A percentile compares a stretch with the other conserved stretches of the same genome.
These are phyloP conservation scores for Nitzschia sp. DNA, from an alignment of 108 stramenopile species.

Conservation along the genomic window DNA sequence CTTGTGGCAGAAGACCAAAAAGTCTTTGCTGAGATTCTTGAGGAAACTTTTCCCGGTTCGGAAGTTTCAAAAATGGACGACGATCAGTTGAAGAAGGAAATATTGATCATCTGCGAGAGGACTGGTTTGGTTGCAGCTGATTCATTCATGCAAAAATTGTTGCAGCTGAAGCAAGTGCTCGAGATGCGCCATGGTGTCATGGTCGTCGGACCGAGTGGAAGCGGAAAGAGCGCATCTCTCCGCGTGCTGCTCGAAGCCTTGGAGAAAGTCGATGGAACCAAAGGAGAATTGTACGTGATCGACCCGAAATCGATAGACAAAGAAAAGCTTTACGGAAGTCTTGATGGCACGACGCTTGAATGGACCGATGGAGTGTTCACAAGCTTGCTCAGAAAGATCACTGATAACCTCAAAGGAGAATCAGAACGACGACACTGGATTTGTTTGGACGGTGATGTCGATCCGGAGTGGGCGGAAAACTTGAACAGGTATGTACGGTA, in stretches of 20 bases:
- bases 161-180: constrained; percentile 94
- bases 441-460: constrained; percentile 97
- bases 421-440: constrained; percentile 92
- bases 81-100: constrained; percentile 59
- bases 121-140: constrained; percentile 61
- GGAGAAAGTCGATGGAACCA: constrained; percentile 82
- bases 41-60: constrained; percentile 91
- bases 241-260: constrained; percentile 77
- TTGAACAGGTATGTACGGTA: constrained; percentile 59
- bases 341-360: constrained; percentile 98
- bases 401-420: constrained; percentile 95
- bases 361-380: constrained; percentile 99
- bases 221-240: constrained; percentile 69
- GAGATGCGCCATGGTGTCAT: constrained; percentile 96
- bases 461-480: constrained; percentile 91
- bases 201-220: constrained; percentile 93
- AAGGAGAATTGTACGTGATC: constrained; percentile 92
- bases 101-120: constrained; percentile 68
- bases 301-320: constrained; percentile 97
- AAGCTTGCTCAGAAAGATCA: constrained; percentile 70
- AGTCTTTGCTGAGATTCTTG: constrained; percentile 81
- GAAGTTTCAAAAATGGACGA: constrained; percentile 82
- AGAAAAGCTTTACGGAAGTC: constrained; percentile 88
- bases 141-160: constrained; percentile 91
- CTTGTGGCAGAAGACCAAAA: constrained; percentile 90